Base-by-base conservation (phyloP, 1,139 yeast genomes). In the Blastobotrys apis region DNA sequence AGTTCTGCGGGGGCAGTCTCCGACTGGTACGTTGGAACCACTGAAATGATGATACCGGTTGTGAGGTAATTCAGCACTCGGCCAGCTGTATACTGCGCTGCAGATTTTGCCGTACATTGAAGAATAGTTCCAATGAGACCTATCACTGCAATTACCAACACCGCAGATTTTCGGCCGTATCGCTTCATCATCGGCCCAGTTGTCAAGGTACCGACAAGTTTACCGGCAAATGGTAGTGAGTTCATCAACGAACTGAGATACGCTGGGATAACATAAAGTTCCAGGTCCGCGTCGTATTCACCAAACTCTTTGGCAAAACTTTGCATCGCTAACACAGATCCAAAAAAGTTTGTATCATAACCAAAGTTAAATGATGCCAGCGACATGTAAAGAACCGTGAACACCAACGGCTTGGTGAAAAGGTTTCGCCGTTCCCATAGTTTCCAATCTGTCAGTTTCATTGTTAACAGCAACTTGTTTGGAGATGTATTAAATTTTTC, bases 301-400 rank as follows among this genome's bases (percentile, higher is more conserved):
- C 47, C 47, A 33, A 45, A 45, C 19, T 43, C 47, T n/a, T 39
- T 39, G 4, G 47, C 45, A 30, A 46, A 46, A 12, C 41, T 15
- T 16, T 41, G 47, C 49, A 45, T 45, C 3, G 32, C 47, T 26
- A 43, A 44, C 4, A 45, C 34, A 15, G 44, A 35, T 9, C 42
- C 22, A 27, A 46, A 46, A 4, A 39, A 32, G 23, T 43, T 20
- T 13, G 43, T 34, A 30, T 46, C 49, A 33, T 43, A 46, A 8
- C 49, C 47, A 29, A 44, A 44, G 27, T 43, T 43, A 37, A 43
- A 40, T 6, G 47, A 35, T 5, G 43, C 47, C 33, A 43, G 17
- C 6, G 47, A 43, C 35, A 43, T 30, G 34, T 16, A 41, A 5
- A 43, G 40, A 15, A 39, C 33, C 4, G 33, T 37, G 30, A 39